phyloP scores from a whole-genome alignment of 768 basidiomycete species.

The Dioszegia crocea region DNA sequence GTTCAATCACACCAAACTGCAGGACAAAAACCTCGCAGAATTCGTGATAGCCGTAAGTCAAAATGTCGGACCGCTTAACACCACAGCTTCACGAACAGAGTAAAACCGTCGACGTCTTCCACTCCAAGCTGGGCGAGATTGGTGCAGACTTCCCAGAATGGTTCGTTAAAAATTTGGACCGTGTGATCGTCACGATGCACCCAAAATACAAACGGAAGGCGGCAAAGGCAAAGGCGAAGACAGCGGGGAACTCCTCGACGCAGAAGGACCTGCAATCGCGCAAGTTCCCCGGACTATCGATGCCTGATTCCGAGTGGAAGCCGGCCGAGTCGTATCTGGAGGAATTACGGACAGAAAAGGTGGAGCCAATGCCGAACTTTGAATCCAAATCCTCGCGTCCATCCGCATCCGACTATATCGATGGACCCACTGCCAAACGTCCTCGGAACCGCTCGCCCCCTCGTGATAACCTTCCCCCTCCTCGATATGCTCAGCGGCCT shows the following conservation, averaged over 20 bases:
- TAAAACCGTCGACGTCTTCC: conserved; percentile 74
- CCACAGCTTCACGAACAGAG: conserved; percentile 70
- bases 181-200: conserved; percentile 88
- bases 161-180: conserved; percentile 87
- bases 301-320: conserved; percentile 69
- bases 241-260: conserved; percentile 14
- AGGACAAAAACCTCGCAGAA: conserved; percentile 91
- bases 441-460: conserved; percentile 52
- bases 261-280: conserved; percentile 69
- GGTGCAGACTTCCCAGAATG: conserved; percentile 84
- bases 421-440: conserved; percentile 58
- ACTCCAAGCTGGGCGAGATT: conserved; percentile 66
- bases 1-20: conserved; percentile 69
- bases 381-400: neutral
- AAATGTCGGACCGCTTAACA: neutral
- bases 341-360: conserved; percentile 27
- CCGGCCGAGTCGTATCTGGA: conserved; percentile 51
- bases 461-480: neutral
- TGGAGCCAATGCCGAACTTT: conserved; percentile 17
- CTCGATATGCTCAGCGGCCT: neutral
- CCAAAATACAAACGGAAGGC: conserved; percentile 85
- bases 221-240: conserved; percentile 47
- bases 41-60: conserved; percentile 67
- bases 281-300: conserved; percentile 81
- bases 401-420: neutral